Evolutionary conservation across 495 filamentous ascomycete genomes (phyloP).

Genomic region (Parachaetomium inaequale): DNA sequence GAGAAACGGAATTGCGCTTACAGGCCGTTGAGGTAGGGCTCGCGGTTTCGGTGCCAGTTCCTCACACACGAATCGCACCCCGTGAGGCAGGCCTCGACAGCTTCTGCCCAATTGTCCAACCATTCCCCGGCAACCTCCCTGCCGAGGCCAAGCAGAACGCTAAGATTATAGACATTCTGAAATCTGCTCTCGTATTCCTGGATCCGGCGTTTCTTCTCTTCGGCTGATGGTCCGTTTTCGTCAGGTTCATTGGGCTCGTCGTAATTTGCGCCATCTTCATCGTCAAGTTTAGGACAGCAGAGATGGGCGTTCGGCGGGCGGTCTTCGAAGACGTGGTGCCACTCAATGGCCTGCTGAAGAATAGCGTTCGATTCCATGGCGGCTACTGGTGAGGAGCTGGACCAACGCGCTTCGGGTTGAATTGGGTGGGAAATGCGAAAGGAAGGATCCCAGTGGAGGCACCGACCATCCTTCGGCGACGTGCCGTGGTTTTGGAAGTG

Average conservation of each 20-base stretch:
- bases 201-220: conserved; percentile 41
- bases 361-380: conserved; percentile 22
- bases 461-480: background rate
- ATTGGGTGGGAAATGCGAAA: background rate
- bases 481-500: background rate
- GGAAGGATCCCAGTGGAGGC: background rate
- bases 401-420: background rate
- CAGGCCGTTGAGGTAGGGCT: conserved; percentile 37
- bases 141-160: conserved; percentile 65
- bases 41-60: conserved; percentile 66
- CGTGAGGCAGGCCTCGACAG: conserved; percentile 47
- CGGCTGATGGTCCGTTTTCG: conserved; percentile 26
- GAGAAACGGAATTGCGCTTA: conserved; percentile 31
- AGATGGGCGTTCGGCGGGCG: conserved; percentile 36
- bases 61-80: conserved; percentile 77
- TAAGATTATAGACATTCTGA: conserved; percentile 56
- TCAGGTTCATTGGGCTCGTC: conserved; percentile 45
- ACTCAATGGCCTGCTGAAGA: conserved; percentile 23
- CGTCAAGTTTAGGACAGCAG: conserved; percentile 43
- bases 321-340: conserved; percentile 31
- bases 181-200: conserved; percentile 51
- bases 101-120: conserved; percentile 55
- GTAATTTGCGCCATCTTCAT: conserved; percentile 50
- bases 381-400: background rate
- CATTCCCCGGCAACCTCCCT: conserved; percentile 57